Conservation (phyloP, 2,329 filamentous ascomycete genomes). For the Dactylellina drechsleri region DNA sequence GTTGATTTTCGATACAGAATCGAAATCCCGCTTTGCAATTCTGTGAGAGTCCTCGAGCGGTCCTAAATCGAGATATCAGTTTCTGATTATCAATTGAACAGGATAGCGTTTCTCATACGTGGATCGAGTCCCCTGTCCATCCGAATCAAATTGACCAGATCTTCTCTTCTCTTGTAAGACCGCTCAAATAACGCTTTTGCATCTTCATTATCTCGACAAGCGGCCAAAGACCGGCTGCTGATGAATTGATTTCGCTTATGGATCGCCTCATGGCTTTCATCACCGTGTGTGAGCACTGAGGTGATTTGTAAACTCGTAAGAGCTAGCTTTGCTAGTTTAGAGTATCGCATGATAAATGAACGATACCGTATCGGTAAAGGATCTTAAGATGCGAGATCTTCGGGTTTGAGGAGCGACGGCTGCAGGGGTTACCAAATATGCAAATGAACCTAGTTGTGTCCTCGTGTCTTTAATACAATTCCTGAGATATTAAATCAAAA, state of each 20-base stretch:
- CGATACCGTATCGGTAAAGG: neutral
- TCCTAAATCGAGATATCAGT: slow-evolving; percentile 9
- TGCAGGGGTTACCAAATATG: no score
- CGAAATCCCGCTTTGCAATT: slow-evolving; percentile 46
- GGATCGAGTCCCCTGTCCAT: slow-evolving; percentile 33
- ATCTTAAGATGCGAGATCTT: neutral
- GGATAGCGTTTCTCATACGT: slow-evolving; percentile 19
- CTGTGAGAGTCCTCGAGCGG: slow-evolving; percentile 34
- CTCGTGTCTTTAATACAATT: no score
- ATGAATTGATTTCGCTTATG: slow-evolving; percentile 46
- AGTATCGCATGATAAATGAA: slow-evolving; percentile 35
- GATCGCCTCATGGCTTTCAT: slow-evolving; percentile 42
- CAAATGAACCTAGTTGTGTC: no score
- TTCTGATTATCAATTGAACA: neutral
- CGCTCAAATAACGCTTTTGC: slow-evolving; percentile 44
- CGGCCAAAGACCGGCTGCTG: slow-evolving; percentile 44
- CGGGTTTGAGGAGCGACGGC: no score
- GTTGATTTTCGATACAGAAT: slow-evolving; percentile 57
- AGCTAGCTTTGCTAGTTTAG: slow-evolving; percentile 23
- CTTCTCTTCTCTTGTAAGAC: slow-evolving; percentile 38
- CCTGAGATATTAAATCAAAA: no score
- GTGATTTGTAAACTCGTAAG: slow-evolving; percentile 23
- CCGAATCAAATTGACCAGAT: slow-evolving; percentile 32
- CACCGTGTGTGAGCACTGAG: slow-evolving; percentile 42
- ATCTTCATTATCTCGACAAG: slow-evolving; percentile 40